phyloP scores from a whole-genome alignment of 495 filamentous ascomycete genomes.

The Hypoxylon crocopeplum region DNA sequence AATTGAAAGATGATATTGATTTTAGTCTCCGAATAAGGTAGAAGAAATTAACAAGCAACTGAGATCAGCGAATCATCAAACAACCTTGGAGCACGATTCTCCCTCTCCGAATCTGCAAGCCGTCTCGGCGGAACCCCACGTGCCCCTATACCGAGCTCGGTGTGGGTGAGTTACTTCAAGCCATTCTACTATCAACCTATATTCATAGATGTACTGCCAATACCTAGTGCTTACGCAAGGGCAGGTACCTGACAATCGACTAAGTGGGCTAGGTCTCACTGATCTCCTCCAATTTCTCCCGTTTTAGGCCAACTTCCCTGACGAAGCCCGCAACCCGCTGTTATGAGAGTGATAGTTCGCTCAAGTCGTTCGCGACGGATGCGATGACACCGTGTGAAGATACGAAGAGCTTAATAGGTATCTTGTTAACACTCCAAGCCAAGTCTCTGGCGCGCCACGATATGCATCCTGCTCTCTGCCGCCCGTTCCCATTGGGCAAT shows the following conservation, averaged over 20 bases:
- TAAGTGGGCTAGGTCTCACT: background rate
- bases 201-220: no score
- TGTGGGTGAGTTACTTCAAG: conserved; percentile 5
- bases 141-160: conserved; percentile 22
- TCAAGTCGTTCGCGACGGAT: no score
- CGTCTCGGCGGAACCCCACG: conserved; percentile 8
- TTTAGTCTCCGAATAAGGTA: no score
- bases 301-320: background rate
- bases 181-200: background rate
- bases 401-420: background rate
- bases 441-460: background rate
- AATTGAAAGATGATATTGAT: no score
- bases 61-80: conserved; percentile 8
- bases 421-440: background rate
- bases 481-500: conserved; percentile 29
- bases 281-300: background rate
- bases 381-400: no score
- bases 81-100: conserved; percentile 6
- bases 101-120: background rate
- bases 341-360: no score
- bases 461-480: conserved; percentile 12
- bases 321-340: background rate
- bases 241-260: no score
- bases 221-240: no score
- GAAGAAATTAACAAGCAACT: no score